These are phyloP conservation scores for Choanephora cucurbitarum DNA, from an alignment of 371 early-diverging fungal species.

Conservation along the genomic window DNA sequence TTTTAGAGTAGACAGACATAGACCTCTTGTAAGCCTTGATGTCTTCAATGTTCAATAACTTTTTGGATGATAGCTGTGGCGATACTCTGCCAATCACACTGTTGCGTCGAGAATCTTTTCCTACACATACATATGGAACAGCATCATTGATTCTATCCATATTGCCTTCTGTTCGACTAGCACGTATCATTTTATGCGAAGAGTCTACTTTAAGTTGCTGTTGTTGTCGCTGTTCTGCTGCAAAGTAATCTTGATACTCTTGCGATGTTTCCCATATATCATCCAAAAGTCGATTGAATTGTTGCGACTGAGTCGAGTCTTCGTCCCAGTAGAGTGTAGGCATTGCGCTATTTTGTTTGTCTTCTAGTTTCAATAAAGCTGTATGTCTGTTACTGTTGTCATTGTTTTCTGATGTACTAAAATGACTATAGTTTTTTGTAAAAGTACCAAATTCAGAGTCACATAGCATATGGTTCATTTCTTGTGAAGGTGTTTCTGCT, in stretches of 20 bases:
- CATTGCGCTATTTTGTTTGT: background rate
- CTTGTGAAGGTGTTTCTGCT: background rate
- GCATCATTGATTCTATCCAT: slow-evolving; percentile 10
- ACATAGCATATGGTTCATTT: background rate
- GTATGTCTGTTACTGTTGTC: no score
- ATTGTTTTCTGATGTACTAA: no score
- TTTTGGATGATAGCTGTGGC: background rate
- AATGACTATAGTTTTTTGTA: background rate
- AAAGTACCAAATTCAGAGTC: background rate
- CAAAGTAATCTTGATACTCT: slow-evolving; percentile 28
- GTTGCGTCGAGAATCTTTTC: slow-evolving; percentile 1
- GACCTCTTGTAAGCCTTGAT: slow-evolving; percentile 22
- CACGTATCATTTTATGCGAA: background rate
- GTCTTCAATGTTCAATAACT: slow-evolving; percentile 18
- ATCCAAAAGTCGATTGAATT: slow-evolving; percentile 19
- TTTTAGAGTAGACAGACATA: slow-evolving; percentile 15
- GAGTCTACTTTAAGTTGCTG: background rate
- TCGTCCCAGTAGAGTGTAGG: slow-evolving; percentile 15
- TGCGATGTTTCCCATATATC: slow-evolving; percentile 25
- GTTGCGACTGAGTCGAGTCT: slow-evolving; percentile 17
- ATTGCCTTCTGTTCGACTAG: slow-evolving; percentile 18
- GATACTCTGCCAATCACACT: background rate
- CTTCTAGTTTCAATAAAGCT: background rate
- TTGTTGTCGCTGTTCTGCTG: slow-evolving; percentile 7
- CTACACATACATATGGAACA: slow-evolving; percentile 14